Evolutionary conservation across 805 yeast genomes (phyloP), one percentile per base, ranked within the genome.

Genomic region (Scheffersomyces amazonensis): DNA sequence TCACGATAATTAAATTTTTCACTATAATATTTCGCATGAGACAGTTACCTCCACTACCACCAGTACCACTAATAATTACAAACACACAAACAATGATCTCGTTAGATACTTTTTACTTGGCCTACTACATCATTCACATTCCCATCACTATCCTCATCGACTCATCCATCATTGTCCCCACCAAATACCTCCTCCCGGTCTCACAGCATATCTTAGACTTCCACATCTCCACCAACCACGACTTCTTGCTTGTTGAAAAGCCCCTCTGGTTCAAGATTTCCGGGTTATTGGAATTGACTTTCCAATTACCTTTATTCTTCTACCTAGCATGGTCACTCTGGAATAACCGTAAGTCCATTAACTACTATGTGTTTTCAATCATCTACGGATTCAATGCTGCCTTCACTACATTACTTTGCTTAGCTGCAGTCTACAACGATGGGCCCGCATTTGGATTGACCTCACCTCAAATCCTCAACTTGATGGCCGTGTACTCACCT

Each of bases 371-470:
- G 17, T 70, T 68, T 54, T 58, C 82, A 47, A 62, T 78, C 11
- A 51, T 81, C 5, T 91, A 93, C 58, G 96, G 91, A 3, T 74
- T 85, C 49, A 88, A 87, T 53, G 98, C 97, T 0, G 66, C 83
- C 3, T 65, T 84, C 36, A 88, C 96, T 4, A 88, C 96, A 0
- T 58, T 81, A 25, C 76, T 81, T 17, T 91, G 97, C 56, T 60
- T 85, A 46, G 54, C 71, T n/a, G 73, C 76, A 48, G 71, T 81
- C 12, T 49, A 49, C 15, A 21, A 48, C 1, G 50, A 64, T 4
- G 30, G 17, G 4, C 68, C 65, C 9, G 37, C 32, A 4, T 45
- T 64, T 25, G 78, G 76, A 0, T 56, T 81, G 34, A 42, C 58
- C 2, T 11, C 16, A 0, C 30, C 25, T 0, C 80, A 80, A 31